These are phyloP conservation scores for Cercospora sesami DNA, from an alignment of 2,329 filamentous ascomycete genomes.

Conservation along the genomic window DNA sequence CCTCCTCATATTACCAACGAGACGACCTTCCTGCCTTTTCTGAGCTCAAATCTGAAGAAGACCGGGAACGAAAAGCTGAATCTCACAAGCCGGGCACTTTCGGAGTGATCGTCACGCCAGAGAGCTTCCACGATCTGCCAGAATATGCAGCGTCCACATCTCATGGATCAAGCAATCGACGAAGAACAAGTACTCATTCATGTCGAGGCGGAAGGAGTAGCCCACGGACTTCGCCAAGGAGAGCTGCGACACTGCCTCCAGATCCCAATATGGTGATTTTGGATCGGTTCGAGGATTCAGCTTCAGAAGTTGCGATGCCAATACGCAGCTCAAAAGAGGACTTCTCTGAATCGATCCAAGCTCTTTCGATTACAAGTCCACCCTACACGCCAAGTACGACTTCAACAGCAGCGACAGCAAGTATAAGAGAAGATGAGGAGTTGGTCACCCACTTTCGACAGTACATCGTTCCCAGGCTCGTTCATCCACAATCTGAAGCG, in stretches of 20 bases:
- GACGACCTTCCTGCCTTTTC: constrained; percentile 58
- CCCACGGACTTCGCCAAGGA: constrained; percentile 9
- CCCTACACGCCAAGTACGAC: constrained; percentile 17
- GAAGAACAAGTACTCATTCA: constrained; percentile 31
- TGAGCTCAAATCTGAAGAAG: constrained; percentile 56
- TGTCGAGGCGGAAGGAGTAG: constrained; percentile 21
- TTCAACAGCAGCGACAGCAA: constrained; percentile 21
- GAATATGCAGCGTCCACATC: constrained; percentile 45
- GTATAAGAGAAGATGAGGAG: constrained; percentile 24
- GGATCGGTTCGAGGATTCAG: constrained; percentile 51
- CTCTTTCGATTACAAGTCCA: constrained; percentile 29
- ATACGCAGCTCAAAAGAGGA: constrained; percentile 17
- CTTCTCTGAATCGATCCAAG: constrained; percentile 29
- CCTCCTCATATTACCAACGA: constrained; percentile 19
- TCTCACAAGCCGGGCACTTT: constrained; percentile 55
- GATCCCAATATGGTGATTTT: constrained; percentile 55
- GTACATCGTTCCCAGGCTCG: constrained; percentile 32
- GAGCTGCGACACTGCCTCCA: constrained; percentile 17
- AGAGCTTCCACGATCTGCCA: constrained; percentile 54
- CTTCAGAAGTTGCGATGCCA: constrained; percentile 17
- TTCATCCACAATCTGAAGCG: constrained; percentile 24
- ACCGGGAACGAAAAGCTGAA: constrained; percentile 59
- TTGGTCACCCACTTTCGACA: constrained; percentile 33
- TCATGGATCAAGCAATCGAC: constrained; percentile 33
- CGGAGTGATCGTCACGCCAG: constrained; percentile 56